Base-by-base conservation (phyloP, 2,329 filamentous ascomycete genomes). In the Neofusicoccum sp. region DNA sequence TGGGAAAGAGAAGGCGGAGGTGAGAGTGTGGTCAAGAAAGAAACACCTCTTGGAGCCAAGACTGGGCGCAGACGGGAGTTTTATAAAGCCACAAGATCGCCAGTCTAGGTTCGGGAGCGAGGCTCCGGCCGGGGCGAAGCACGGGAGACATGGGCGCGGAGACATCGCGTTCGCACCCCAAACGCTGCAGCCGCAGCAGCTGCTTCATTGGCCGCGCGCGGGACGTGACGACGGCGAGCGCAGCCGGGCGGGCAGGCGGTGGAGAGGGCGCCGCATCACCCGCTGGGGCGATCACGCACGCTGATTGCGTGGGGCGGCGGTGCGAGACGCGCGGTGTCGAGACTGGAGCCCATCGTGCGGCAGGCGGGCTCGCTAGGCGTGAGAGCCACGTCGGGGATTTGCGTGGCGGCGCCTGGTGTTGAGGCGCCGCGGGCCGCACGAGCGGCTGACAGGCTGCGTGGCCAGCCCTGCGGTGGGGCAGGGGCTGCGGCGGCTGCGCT, bases 21-120 rank as follows among this genome's bases (percentile, higher is more conserved):
- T 28, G 58, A 54, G 31, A 53, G 36, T 33, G 58, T 45, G 28
- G 24, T 28, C 26, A 41, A 36, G 41, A 61, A 47, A 61, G 49
- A 61, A 56, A 54, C 38, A 56, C 51, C 36, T 41, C 51, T 56
- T 56, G 51, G 51, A 56, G 51, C 51, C 51, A 56, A 56, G 51
- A 43, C 51, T 41, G 51, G 36, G 11, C 16, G n/a, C 34, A 28
- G 49, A 54, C 41, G 49, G 20, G 26, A 40, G 34, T 40, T 41
- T 43, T 56, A 56, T 56, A 56, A 56, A 33, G 34, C 14, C 16
- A 30, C 30, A 36, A 43, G 49, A 54, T 54, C 48, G 16, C 12
- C 48, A 4, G 26, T 30, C 12, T 12, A 41, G 49, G 28, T 54
- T 16, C 36, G 36, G 14, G 34, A 40, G 24, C 48, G 16, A 7